Conservation (phyloP, 2,329 filamentous ascomycete genomes). For the Aureobasidium zeae region DNA sequence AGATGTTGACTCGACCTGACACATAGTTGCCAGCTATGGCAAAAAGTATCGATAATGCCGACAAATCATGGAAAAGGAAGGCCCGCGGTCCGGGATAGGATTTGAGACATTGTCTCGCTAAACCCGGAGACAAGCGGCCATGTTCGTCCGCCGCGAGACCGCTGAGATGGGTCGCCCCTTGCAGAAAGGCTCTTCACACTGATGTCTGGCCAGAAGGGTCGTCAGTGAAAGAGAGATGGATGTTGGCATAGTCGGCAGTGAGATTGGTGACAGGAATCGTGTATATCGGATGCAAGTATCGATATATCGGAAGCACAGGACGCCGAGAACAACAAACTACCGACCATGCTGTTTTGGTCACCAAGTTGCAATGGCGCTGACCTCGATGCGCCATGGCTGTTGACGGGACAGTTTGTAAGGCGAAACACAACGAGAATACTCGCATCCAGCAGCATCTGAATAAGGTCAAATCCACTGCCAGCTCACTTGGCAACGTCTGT, state of each 20-base stretch:
- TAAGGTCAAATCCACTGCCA: not conserved
- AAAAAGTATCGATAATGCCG: not conserved
- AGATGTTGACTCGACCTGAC: conserved; percentile 3
- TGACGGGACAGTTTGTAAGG: not conserved
- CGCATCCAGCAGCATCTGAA: not conserved
- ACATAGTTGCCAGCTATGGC: not conserved
- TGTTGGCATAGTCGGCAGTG: too few species aligned
- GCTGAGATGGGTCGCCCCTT: not conserved
- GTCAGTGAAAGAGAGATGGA: not conserved
- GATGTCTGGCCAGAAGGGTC: conserved; percentile 5
- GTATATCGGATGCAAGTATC: not conserved
- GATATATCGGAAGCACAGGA: not conserved
- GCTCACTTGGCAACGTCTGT: not conserved
- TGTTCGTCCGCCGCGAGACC: not conserved
- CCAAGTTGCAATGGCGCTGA: not conserved
- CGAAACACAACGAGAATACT: conserved; percentile 1
- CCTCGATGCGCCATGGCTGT: not conserved
- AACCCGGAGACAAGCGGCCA: not conserved
- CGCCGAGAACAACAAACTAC: not conserved
- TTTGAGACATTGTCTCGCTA: conserved; percentile 10
- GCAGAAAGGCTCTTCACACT: not conserved
- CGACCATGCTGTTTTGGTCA: not conserved
- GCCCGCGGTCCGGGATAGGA: not conserved
- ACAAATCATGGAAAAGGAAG: not conserved
- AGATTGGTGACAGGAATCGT: not conserved